Evolutionary conservation across 75 land plant species (phyloP).

Genomic region (Pseudotsuga menziesii): DNA sequence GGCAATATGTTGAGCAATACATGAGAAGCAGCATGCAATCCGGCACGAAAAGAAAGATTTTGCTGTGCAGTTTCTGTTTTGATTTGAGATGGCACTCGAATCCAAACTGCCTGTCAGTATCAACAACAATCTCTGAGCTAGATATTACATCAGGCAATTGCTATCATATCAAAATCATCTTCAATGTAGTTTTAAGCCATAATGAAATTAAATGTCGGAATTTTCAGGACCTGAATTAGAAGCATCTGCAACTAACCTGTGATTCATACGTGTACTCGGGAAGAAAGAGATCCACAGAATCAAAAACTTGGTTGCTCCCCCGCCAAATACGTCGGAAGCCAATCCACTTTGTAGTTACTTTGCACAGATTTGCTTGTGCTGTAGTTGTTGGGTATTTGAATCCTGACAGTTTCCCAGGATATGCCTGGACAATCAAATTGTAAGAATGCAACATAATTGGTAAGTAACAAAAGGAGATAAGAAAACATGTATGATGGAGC

Average conservation of each 20-base stretch:
- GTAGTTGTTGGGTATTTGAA: conserved; percentile 38
- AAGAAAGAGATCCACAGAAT: conserved; percentile 83
- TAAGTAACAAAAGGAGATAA: neutral
- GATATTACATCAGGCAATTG: neutral
- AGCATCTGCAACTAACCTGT: conserved; percentile 53
- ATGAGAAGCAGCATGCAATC: conserved; percentile 93
- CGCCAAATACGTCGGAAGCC: conserved; percentile 78
- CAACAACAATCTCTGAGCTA: neutral
- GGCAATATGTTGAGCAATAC: conserved; percentile 90
- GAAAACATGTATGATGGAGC: neutral
- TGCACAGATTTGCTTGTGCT: conserved; percentile 72
- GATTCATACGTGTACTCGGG: conserved; percentile 88
- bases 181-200: no score
- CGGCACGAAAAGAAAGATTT: conserved; percentile 62
- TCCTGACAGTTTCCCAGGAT: conserved; percentile 46
- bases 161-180: neutral
- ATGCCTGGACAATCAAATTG: conserved; percentile 50
- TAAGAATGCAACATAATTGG: neutral
- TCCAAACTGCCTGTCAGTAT: conserved; percentile 86
- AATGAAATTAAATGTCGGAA: neutral
- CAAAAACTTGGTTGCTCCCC: conserved; percentile 70
- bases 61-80: conserved; percentile 46
- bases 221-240: neutral
- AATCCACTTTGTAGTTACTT: conserved; percentile 90
- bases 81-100: conserved; percentile 66